Evolutionary conservation across 257 asterid genomes (phyloP).

Genomic region (Gentiana macrophylla): DNA sequence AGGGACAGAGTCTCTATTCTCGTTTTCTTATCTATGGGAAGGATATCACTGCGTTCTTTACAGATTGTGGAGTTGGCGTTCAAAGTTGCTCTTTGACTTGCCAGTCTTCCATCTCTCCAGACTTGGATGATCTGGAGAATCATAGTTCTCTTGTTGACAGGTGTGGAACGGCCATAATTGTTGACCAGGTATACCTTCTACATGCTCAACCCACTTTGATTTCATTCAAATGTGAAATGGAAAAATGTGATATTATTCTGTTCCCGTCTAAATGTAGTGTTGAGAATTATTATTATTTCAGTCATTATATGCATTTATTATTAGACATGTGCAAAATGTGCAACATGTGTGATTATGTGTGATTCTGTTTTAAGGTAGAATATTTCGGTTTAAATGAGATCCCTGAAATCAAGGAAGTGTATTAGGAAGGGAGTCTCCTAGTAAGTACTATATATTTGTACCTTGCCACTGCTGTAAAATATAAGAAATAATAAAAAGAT

Average conservation of each 20-base stretch:
- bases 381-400: too few species aligned
- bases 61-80: conserved; percentile 45
- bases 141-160: conserved; percentile 70
- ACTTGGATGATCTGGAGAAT: conserved; percentile 42
- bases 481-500: too few species aligned
- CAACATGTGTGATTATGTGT: too few species aligned
- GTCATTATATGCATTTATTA: too few species aligned
- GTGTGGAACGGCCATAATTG: conserved; percentile 87
- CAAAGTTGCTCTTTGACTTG: conserved; percentile 44
- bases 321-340: too few species aligned
- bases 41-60: conserved; percentile 89
- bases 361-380: too few species aligned
- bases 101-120: conserved; percentile 39
- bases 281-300: too few species aligned
- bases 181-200: conserved; percentile 67
- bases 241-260: background rate
- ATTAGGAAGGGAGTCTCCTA: too few species aligned
- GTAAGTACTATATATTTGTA: too few species aligned
- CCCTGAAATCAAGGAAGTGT: too few species aligned
- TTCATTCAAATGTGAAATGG: background rate
- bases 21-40: conserved; percentile 88
- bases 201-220: conserved; percentile 3
- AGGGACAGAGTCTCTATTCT: conserved; percentile 64
- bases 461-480: too few species aligned
- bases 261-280: conserved; percentile 2